Evolutionary conservation across 2,329 filamentous ascomycete genomes (phyloP), one percentile per base, ranked within the genome.

Genomic region (Trichoderma sp.): DNA sequence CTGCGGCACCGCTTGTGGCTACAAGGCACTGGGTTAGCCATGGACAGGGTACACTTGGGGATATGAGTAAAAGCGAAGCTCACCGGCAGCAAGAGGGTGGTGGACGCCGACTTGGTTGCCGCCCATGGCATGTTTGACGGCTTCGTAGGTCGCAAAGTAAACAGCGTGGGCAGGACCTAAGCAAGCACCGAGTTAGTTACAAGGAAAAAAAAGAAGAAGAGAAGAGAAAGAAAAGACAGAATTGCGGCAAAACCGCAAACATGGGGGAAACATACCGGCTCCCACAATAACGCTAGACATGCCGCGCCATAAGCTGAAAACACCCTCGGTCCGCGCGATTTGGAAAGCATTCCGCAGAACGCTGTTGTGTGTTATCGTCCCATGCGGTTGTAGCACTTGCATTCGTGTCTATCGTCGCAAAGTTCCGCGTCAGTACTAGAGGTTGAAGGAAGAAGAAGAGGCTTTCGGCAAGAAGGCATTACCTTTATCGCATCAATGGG

Each of bases 401-500:
- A 98, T 98, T 81, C 96, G 93, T 58, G 96, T 99, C 96, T 98
- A 79, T 36, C 50, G 28, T 26, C 7, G 23, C 39, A 36, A 30
- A 43, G 28, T 28, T 62, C 34, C 43, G 20, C 12, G 62, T 71
- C 39, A 73, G 53, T 62, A 70, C 28, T 4, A 34, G 13, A 28
- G 11, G 11, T 26, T 26, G 43, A 30, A 53, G 28, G 28, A 32
- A n/a, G 30, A 4, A 23, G 36, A 4, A 23, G 36, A 9, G 28
- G 62, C n/a, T 30, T 43, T 43, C 39, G 39, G 39, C 39, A 43
- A 43, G 8, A 50, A 23, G 55, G 39, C 71, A 81, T 75, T 76
- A 98, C 96, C 92, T 99, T 99, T 80, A 99, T 92, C 76, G 97
- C 90, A 85, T 99, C 96, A 80, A 99, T 93, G 23, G 96, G 96